Base-by-base conservation (phyloP, 192 early-diverging fungal species). In the Backusella liffmaniae region DNA sequence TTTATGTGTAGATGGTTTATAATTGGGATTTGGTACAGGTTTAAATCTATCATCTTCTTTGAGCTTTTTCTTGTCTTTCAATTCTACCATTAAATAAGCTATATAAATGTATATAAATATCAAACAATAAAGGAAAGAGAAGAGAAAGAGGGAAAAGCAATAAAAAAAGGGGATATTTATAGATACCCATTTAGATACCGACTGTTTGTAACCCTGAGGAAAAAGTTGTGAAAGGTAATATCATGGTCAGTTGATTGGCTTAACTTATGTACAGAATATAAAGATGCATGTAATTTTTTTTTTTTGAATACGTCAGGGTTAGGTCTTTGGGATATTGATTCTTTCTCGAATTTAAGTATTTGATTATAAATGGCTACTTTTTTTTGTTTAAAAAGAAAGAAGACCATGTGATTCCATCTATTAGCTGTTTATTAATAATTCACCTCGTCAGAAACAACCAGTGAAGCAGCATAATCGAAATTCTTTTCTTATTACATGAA, bases 21-120 rank as follows among this genome's bases (percentile, higher is more conserved):
- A 62, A 12, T 62, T 62, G 10, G 56, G 56, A 29, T 62, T 62
- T 29, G 56, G 56, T 62, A 62, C 56, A 62, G 56, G 56, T 62
- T 62, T 62, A 62, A 62, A 62, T 29, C 23, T 23, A 62, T 62
- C 56, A 12, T 29, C 21, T 0, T 62, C 56, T 23, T 29, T 62
- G 9, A 12, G 0, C 29, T 29, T 62, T 10, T 62, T 62, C 3
- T 26, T 62, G 1, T 62, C 10, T 26, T 62, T 62, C 56, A 29
- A 62, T 29, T 62, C 56, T 5, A 13, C 23, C 56, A 62, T 62
- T 62, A 13, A 29, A 62, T 62, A 44, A 44, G 13, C 42, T 44
- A 4, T 44, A 44, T 32, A 32, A 32, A 32, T 44, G 15, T 44
- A 12, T 59, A 12, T 59, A 29, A 4, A 53, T 9, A 62, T 29